These are phyloP conservation scores for Tolypocladium pustulatum DNA, from an alignment of 2,329 filamentous ascomycete genomes.

Conservation along the genomic window DNA sequence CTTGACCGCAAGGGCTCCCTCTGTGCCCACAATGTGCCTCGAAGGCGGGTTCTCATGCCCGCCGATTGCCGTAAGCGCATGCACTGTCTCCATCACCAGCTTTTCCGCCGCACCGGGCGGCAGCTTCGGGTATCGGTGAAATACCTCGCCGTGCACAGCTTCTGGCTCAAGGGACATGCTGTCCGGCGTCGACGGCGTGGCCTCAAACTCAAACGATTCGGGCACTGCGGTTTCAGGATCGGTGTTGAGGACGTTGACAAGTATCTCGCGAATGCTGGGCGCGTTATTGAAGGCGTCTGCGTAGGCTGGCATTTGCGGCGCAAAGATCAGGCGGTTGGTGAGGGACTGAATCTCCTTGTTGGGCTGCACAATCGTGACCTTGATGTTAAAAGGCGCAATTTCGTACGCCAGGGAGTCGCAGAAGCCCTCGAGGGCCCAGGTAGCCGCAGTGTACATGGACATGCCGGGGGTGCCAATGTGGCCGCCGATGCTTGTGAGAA, in stretches of 20 bases:
- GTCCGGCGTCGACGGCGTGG: conserved; percentile 19
- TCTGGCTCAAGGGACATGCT: conserved; percentile 22
- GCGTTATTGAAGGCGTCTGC: conserved; percentile 39
- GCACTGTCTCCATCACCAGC: conserved; percentile 79
- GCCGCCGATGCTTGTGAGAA: conserved; percentile 80
- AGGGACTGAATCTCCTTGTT: conserved; percentile 86
- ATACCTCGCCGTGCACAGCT: conserved; percentile 29
- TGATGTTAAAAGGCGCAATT: conserved; percentile 93
- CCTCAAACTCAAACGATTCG: conserved; percentile 14
- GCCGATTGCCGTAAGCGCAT: conserved; percentile 83
- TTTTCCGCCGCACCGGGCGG: conserved; percentile 57
- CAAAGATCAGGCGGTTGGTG: conserved; percentile 77
- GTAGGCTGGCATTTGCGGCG: conserved; percentile 58
- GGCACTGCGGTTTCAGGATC: conserved; percentile 54
- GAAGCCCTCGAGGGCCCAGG: conserved; percentile 92
- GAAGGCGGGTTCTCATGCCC: conserved; percentile 94
- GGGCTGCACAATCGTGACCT: conserved; percentile 89
- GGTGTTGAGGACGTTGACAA: conserved; percentile 67
- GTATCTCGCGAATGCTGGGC: conserved; percentile 72
- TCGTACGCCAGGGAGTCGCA: conserved; percentile 95
- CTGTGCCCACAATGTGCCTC: conserved; percentile 84
- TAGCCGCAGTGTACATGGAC: conserved; percentile 82
- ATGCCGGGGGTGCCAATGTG: conserved; percentile 90
- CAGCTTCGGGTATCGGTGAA: conserved; percentile 66
- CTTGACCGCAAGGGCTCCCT: conserved; percentile 79